Conservation (phyloP, 495 filamentous ascomycete species). For the Xylaria bambusicola region DNA sequence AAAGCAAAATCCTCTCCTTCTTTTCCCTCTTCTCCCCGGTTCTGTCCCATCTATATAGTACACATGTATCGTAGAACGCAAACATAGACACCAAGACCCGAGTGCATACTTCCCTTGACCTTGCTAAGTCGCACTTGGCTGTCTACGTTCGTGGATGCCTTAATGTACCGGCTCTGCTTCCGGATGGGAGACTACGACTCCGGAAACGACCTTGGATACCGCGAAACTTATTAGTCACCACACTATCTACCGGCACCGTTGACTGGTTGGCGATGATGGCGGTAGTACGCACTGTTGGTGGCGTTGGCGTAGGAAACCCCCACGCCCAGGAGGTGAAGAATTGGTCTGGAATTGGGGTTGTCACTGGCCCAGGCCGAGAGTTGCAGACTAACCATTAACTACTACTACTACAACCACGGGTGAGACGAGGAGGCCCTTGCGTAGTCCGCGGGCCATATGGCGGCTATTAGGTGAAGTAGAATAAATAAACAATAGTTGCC, state of each 20-base stretch:
- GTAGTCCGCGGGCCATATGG: background rate
- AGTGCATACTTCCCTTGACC: background rate
- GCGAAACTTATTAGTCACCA: background rate
- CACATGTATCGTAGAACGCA: too few species aligned
- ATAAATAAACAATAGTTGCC: too few species aligned
- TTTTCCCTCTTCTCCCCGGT: background rate
- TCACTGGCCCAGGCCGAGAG: background rate
- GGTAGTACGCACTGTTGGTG: too few species aligned
- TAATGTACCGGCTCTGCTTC: conserved; percentile 10
- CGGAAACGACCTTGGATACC: background rate
- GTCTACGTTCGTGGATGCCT: background rate
- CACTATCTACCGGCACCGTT: background rate
- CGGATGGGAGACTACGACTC: conserved; percentile 10
- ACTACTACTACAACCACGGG: too few species aligned
- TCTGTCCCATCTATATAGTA: too few species aligned
- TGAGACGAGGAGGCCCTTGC: too few species aligned
- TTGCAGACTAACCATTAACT: conserved; percentile 3
- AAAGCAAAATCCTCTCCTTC: too few species aligned
- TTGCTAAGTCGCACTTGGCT: background rate
- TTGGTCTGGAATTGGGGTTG: too few species aligned
- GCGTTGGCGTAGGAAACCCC: background rate
- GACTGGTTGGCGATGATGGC: too few species aligned
- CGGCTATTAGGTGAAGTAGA: too few species aligned
- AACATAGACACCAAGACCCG: too few species aligned
- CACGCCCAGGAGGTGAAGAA: background rate